Evolutionary conservation across 805 yeast genomes (phyloP).

Genomic region (Schwanniomyces occidentalis): DNA sequence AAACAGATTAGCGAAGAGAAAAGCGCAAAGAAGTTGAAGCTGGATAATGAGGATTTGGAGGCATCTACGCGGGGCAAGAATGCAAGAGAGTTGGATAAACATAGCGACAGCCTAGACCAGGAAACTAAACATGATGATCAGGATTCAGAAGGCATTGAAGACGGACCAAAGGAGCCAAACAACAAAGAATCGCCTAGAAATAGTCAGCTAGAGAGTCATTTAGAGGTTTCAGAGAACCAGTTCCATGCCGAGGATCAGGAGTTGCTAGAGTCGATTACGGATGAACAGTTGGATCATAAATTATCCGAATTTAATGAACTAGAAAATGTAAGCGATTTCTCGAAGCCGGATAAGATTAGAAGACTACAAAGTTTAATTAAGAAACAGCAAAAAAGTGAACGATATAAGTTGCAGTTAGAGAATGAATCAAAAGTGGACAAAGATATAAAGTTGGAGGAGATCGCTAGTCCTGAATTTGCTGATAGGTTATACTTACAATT

Average conservation of each 20-base stretch:
- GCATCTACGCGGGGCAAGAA: conserved; percentile 8
- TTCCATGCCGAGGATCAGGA: conserved; percentile 1
- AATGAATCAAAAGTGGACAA: conserved; percentile 20
- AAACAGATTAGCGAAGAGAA: conserved; percentile 15
- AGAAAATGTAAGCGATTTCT: conserved; percentile 7
- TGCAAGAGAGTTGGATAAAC: too few species aligned
- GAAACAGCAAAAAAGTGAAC: conserved; percentile 15
- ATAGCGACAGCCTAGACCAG: too few species aligned
- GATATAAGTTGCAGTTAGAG: conserved; percentile 26
- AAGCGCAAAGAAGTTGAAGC: conserved; percentile 8
- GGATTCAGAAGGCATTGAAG: neutral
- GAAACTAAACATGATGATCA: neutral
- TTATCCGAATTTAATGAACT: conserved; percentile 19
- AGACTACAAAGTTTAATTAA: conserved; percentile 18
- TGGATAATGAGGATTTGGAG: conserved; percentile 8
- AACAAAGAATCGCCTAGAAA: neutral
- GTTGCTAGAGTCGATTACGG: conserved; percentile 16
- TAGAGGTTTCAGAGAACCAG: neutral
- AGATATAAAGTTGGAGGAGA: conserved; percentile 27
- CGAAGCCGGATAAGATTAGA: conserved; percentile 18
- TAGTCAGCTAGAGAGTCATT: neutral
- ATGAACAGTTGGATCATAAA: conserved; percentile 22
- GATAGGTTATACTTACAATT: conserved; percentile 38
- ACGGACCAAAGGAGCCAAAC: neutral
- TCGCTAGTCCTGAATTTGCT: conserved; percentile 22